Base-by-base conservation (phyloP, 176 grass and related monocot species). In the Oryza officinalis region DNA sequence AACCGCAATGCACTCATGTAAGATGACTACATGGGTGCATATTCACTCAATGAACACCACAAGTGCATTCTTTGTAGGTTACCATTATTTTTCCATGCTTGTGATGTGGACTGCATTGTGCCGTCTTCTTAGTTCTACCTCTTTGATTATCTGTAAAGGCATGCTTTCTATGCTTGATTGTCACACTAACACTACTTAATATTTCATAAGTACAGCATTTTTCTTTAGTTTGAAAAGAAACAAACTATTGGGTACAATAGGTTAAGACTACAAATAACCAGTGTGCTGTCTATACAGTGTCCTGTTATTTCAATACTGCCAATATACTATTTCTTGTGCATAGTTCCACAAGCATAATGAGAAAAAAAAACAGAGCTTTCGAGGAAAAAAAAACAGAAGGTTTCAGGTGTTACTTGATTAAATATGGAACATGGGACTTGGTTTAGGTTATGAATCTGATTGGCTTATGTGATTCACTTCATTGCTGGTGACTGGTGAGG, bases 131-230 rank as follows among this genome's bases (percentile, higher is more conserved):
- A 38, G 54, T 22, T 59, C 17, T 59, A 59, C 20, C 57, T 40
- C 33, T 15, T 69, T 40, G 67, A 23, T 23, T 41, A 70, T 70
- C 43, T 78, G 35, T 78, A 61, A 3, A 20, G 75, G 1, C 76
- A 78, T 45, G 75, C 14, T 30, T 44, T 4, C 25, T 63, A 26
- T 45, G 40, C 8, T 65, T 35, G 20, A 37, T 76, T 64, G 60
- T 46, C 15, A 0, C 37, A 77, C 60, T 13, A 37, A 78, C 35
- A 43, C 2, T 65, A 44, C 23, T 28, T 78, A 28, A 25, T 78
- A 44, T 78, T 54, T 49, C 28, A 13, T 27, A 64, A 45, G 64
- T 27, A 37, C 74, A 75, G 22, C 81, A 83, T 66, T 74, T 32
- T 10, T 27, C 59, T 27, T 4, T 65, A 10, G 59, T 47, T 49